Conservation (phyloP, 2,329 filamentous ascomycete species). For the Aspergillus neotritici region DNA sequence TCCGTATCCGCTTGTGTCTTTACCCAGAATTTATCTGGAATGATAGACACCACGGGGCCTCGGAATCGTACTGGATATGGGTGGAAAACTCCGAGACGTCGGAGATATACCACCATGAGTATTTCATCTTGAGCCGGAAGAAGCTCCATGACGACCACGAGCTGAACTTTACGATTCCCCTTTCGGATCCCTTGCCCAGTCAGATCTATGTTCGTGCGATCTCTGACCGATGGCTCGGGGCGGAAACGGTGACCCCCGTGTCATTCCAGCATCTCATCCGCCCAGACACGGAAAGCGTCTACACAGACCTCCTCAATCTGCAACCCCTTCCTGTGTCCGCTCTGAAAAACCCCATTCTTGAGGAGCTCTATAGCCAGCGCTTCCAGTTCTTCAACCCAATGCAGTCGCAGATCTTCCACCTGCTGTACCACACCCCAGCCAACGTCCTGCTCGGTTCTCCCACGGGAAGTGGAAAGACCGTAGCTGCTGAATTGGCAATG, state of each 20-base stretch:
- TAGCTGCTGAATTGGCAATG: conserved; percentile 94
- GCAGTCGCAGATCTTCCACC: conserved; percentile 98
- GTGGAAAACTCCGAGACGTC: conserved; percentile 97
- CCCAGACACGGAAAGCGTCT: conserved; percentile 94
- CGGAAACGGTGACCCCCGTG: conserved; percentile 89
- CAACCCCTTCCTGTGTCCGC: conserved; percentile 84
- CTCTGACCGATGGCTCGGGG: conserved; percentile 92
- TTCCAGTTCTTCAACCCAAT: conserved; percentile 99
- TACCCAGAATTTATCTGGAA: conserved; percentile 93
- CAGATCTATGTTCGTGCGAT: conserved; percentile 95
- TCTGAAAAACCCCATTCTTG: conserved; percentile 76
- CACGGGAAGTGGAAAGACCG: conserved; percentile 94
- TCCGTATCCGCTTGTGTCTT: conserved; percentile 81
- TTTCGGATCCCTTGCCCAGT: conserved; percentile 85
- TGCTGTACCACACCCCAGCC: conserved; percentile 82
- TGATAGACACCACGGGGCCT: conserved; percentile 84
- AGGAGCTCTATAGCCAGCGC: conserved; percentile 79
- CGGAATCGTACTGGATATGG: conserved; percentile 98
- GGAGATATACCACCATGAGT: conserved; percentile 97
- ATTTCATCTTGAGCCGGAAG: conserved; percentile 82
- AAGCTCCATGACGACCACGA: conserved; percentile 96
- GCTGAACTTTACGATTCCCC: conserved; percentile 92
- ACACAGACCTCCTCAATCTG: conserved; percentile 86
- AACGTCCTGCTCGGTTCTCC: conserved; percentile 94
- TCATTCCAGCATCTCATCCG: conserved; percentile 98